Base-by-base conservation (phyloP, 441 rosid genomes). In the Raphanus hybrid region DNA sequence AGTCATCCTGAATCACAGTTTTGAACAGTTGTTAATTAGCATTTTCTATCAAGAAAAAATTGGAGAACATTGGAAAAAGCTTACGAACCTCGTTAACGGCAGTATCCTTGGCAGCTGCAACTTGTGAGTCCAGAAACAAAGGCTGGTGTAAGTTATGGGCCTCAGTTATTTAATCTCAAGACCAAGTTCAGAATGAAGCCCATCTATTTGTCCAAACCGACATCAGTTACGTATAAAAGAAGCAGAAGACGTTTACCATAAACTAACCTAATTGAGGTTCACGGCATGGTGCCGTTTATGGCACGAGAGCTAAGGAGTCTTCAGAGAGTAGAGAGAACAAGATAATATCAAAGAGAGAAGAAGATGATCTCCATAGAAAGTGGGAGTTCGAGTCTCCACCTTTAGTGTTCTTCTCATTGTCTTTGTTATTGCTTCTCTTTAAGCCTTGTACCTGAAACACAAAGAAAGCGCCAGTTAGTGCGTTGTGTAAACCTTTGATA, bases 31-130 rank as follows among this genome's bases (percentile, higher is more conserved):
- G 29, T 39, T 29, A 63, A n/a, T n/a, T n/a, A n/a, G 39, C 50
- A 70, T n/a, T n/a, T n/a, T n/a, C n/a, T n/a, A n/a, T n/a, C n/a
- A n/a, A n/a, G n/a, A n/a, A n/a, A n/a, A n/a, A n/a, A n/a, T n/a
- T n/a, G 11, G 6, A 20, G 41, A 59, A 1, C 20, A 60, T 0
- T 9, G 45, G n/a, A 37, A 37, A 10, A 70, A 69, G 43, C 58
- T 0, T 71, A 93, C 97, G 82, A n/a, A n/a, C n/a, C n/a, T 93
- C 97, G 73, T 82, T 82, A 71, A 95, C 87, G 72, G 97, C 98
- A 1, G 98, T 95, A 86, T 91, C 98, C 78, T 83, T 91, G 54
- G 99, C 87, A 43, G 93, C 87, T 15, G 91, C 83, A 82, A 88
- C 76, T 84, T 88, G 75, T 0, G 93, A 80, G 74, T 93, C 98